Conservation (phyloP, 1,284 basidiomycete species). For the Naganishia sp. region DNA sequence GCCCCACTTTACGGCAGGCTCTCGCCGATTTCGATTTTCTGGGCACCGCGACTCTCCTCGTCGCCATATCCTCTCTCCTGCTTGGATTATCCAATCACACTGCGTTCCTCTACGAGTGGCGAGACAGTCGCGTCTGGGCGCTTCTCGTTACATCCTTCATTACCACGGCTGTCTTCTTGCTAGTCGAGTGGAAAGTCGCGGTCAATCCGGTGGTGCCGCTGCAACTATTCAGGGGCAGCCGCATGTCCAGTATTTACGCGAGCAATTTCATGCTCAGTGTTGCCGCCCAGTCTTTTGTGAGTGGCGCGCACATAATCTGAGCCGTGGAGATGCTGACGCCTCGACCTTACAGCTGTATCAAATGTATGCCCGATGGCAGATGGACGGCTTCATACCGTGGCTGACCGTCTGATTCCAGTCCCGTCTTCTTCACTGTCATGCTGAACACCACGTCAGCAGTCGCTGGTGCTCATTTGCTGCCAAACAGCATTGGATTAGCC, state of each 20-base stretch:
- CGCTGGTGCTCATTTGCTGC: constrained; percentile 66
- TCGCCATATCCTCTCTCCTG: constrained; percentile 69
- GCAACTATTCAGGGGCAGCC: constrained; percentile 68
- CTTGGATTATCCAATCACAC: constrained; percentile 78
- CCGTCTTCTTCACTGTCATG: constrained; percentile 52
- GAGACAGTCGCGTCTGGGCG: constrained; percentile 67
- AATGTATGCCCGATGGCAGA: constrained; percentile 34
- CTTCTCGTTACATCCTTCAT: constrained; percentile 63
- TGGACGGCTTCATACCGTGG: no score
- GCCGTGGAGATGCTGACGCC: constrained; percentile 25
- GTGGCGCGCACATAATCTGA: constrained; percentile 37
- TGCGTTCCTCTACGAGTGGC: constrained; percentile 77
- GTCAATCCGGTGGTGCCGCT: constrained; percentile 79
- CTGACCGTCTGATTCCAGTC: constrained; percentile 35
- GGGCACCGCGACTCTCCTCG: constrained; percentile 62
- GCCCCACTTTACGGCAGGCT: not conserved
- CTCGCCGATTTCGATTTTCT: constrained; percentile 44
- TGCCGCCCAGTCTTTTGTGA: constrained; percentile 67
- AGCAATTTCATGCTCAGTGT: constrained; percentile 61
- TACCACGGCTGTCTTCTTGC: constrained; percentile 62
- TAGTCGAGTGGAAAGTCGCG: constrained; percentile 71
- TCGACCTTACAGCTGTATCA: constrained; percentile 37
- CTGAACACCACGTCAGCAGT: constrained; percentile 45
- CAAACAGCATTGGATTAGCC: constrained; percentile 80
- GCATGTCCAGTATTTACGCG: constrained; percentile 57